Evolutionary conservation across 1,284 basidiomycete species (phyloP), one percentile per base, ranked within the genome.

Genomic region (Ceratobasidium sp.): DNA sequence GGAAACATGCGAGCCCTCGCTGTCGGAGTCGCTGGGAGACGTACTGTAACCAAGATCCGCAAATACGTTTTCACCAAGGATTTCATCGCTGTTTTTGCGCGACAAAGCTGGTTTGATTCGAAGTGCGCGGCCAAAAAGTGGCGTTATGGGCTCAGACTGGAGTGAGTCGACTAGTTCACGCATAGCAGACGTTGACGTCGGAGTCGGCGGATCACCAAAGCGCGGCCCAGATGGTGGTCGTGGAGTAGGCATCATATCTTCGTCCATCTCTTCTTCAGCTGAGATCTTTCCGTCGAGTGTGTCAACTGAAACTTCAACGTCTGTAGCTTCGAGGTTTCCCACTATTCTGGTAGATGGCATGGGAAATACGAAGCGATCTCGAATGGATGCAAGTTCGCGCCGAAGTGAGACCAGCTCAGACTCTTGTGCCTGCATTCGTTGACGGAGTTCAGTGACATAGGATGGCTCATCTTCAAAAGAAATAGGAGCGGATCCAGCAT

Each of bases 201-300:
- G 34, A 16, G 57, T 39, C 12, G 34, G 18, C 21, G 28, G n/a
- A 10, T 41, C 62, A 18, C 30, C 32, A 34, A 45, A 53, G n/a
- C 36, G 52, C 10, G 50, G 28, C 14, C 16, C n/a, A 12, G 64
- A 69, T 2, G 52, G 64, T 21, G 64, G 64, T 3, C 64, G 64
- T 18, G 64, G 64, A 26, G 64, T 69, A 2, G 50, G 64, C 64
- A 69, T 69, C 50, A 39, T 69, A 23, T 69, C 64, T 39, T 69
- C 64, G 21, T 57, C 36, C 23, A 55, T 12, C 23, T 48, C 28
- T 32, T 62, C 43, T 32, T 52, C 18, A 26, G 36, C 26, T 23
- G 60, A 4, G 43, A 18, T 18, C 18, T 46, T 26, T 21, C 45
- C 28, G 26, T 28, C 30, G 45, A 3, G 10, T 32, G 43, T 28